Evolutionary conservation across 306 rosid genomes (phyloP).

Genomic region (Dalbergia oliveri): DNA sequence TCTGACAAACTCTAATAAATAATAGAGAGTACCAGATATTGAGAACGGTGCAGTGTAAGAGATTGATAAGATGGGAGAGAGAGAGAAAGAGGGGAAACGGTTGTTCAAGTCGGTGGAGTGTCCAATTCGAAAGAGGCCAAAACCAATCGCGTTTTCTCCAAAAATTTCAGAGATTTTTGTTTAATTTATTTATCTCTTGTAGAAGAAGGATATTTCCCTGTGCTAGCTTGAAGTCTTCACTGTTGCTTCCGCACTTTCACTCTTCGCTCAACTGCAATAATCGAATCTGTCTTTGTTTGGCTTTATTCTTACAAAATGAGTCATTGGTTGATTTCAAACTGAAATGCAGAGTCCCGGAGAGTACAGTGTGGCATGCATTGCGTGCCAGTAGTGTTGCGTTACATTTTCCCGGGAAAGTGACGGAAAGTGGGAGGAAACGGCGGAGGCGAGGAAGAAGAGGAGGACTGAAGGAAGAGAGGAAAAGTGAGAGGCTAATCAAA

Average conservation of each 20-base stretch:
- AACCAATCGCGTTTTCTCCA: conserved; percentile 9
- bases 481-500: not conserved
- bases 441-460: not conserved
- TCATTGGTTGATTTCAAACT: not conserved
- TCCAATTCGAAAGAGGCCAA: conserved; percentile 40
- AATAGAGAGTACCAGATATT: conserved; percentile 46
- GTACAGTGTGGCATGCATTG: not conserved
- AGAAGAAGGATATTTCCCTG: conserved; percentile 40
- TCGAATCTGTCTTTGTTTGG: no score
- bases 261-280: not conserved
- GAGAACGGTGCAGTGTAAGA: conserved; percentile 34
- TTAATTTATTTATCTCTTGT: no score
- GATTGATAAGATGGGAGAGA: not conserved
- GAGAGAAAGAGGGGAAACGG: not conserved
- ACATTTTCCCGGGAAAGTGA: conserved; percentile 54
- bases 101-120: conserved; percentile 55
- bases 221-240: not conserved
- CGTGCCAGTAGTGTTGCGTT: not conserved
- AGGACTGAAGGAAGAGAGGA: not conserved
- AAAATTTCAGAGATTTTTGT: conserved; percentile 35
- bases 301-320: not conserved
- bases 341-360: not conserved
- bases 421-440: conserved; percentile 41
- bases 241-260: not conserved
- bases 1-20: conserved; percentile 12